phyloP scores from a whole-genome alignment of 225 moss, liverwort and hornwort species.

The Physcomitrium patens region DNA sequence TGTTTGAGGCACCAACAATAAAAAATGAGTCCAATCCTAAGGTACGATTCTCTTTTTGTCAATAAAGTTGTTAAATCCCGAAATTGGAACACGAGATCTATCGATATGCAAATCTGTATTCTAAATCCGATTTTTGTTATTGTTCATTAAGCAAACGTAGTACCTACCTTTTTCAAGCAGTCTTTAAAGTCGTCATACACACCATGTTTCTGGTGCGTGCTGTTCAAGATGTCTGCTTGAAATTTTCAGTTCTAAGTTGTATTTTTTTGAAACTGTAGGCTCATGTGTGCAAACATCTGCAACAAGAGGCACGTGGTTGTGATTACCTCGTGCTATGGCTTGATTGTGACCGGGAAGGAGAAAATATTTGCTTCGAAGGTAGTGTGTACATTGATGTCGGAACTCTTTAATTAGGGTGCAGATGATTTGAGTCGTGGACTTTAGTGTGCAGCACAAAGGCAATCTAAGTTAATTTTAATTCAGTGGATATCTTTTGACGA shows the following conservation, averaged over 20 bases:
- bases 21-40: conserved; percentile 95
- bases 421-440: conserved; percentile 16
- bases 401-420: conserved; percentile 8
- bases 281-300: conserved; percentile 98
- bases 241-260: conserved; percentile 26
- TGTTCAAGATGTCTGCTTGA: conserved; percentile 13
- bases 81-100: conserved; percentile 1
- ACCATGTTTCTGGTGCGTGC: conserved; percentile 14
- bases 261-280: conserved; percentile 60
- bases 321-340: conserved; percentile 96
- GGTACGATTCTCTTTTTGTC: conserved; percentile 43
- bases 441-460: conserved; percentile 20
- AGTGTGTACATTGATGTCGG: conserved; percentile 14
- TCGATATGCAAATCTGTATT: not conserved
- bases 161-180: conserved; percentile 17
- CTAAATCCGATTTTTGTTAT: not conserved
- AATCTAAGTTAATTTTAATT: conserved; percentile 3
- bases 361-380: conserved; percentile 99
- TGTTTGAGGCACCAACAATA: conserved; percentile 93
- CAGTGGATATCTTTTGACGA: not conserved
- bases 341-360: conserved; percentile 99
- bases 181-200: conserved; percentile 19
- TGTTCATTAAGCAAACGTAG: conserved; percentile 17
- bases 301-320: conserved; percentile 93
- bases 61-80: not conserved